Conservation (phyloP, 2,329 filamentous ascomycete genomes). For the Fusarium zealandicum region DNA sequence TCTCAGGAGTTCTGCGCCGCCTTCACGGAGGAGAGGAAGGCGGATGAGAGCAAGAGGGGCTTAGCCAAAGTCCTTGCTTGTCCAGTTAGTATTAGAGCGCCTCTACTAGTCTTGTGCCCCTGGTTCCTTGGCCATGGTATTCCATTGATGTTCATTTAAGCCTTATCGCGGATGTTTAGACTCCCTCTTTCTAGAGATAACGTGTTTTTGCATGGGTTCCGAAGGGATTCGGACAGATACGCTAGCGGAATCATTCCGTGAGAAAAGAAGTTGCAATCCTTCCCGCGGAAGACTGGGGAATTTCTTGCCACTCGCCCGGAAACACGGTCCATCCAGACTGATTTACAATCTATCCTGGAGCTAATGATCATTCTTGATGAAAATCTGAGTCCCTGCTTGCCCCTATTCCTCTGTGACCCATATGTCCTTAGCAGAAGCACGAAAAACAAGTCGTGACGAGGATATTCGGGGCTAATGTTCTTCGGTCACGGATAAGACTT, state of each 20-base stretch:
- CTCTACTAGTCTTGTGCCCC: slow-evolving; percentile 1
- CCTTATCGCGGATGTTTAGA: neutral
- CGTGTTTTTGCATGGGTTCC: neutral
- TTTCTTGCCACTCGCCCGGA: slow-evolving; percentile 4
- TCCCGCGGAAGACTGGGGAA: slow-evolving; percentile 1
- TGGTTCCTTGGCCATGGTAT: neutral
- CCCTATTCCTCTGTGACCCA: no score
- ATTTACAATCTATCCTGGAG: neutral
- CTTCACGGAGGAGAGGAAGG: neutral
- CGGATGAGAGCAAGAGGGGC: neutral
- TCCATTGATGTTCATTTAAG: neutral
- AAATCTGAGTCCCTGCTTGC: no score
- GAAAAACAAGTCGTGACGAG: no score
- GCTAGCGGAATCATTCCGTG: neutral
- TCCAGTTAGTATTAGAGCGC: neutral
- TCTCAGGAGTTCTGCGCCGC: no score
- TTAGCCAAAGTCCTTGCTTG: neutral
- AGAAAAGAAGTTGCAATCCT: slow-evolving; percentile 3
- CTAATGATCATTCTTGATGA: neutral
- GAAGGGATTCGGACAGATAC: neutral
- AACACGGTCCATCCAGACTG: slow-evolving; percentile 1
- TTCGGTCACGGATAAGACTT: no score
- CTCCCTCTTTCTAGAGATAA: neutral
- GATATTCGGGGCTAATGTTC: no score
- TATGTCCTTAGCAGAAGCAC: no score